A percentile compares a stretch with the other conserved stretches of the same genome.
phyloP scores from a whole-genome alignment of 2,329 filamentous ascomycete genomes.

The Domatiomyces catenatus region DNA sequence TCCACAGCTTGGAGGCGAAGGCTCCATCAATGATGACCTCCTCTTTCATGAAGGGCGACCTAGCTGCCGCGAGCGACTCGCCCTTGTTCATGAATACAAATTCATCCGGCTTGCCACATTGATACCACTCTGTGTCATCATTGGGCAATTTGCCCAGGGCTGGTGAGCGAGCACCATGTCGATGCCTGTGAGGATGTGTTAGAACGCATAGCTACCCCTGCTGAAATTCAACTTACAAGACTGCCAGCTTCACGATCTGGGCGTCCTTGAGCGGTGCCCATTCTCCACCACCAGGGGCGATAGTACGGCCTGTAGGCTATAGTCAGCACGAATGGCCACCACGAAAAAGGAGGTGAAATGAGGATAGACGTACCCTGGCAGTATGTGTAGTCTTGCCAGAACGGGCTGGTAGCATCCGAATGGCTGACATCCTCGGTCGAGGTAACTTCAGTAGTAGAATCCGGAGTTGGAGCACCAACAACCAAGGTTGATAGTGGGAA shows the following conservation, averaged over 20 bases:
- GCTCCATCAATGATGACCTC: not conserved
- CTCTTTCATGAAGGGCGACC: constrained; percentile 2
- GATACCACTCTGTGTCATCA: constrained; percentile 1
- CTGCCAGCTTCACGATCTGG: constrained; percentile 1
- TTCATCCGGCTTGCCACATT: constrained; percentile 1
- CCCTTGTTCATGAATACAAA: constrained; percentile 1
- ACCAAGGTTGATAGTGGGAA: not conserved
- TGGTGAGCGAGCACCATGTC: constrained; percentile 1
- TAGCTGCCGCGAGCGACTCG: not conserved
- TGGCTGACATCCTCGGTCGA: not conserved
- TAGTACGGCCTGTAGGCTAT: not conserved
- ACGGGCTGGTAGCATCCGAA: not conserved
- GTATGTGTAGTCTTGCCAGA: constrained; percentile 2
- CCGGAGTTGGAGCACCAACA: not conserved
- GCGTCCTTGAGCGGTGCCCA: not conserved
- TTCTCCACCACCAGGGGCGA: not conserved
- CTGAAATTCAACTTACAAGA: not conserved
- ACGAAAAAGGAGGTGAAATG: not conserved
- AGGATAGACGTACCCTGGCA: not conserved
- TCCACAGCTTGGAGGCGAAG: constrained; percentile 1
- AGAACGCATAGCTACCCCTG: not conserved
- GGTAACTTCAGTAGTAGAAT: not conserved
- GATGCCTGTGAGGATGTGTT: not conserved
- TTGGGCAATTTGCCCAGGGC: not conserved
- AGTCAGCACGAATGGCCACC: not conserved